Conservation (phyloP, 768 basidiomycete species). For the Cyclocybe aegerita region DNA sequence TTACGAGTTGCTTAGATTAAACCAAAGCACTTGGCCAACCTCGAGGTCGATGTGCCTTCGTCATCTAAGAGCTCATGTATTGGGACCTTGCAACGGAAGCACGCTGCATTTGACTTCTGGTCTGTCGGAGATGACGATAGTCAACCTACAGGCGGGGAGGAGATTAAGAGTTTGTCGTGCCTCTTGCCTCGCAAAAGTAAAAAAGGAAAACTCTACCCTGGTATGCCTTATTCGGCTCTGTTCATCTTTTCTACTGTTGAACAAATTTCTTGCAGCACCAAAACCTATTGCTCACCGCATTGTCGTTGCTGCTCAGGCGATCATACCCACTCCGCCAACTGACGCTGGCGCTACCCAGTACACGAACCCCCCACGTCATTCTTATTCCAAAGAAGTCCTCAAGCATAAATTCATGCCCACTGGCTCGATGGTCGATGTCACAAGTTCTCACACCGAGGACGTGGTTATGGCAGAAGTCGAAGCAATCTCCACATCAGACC, state of each 20-base stretch:
- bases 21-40: conserved; percentile 56
- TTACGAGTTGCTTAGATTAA: conserved; percentile 47
- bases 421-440: conserved; percentile 41
- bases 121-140: conserved; percentile 44
- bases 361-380: conserved; percentile 55
- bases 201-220: conserved; percentile 55
- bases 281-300: conserved; percentile 58
- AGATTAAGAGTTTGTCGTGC: conserved; percentile 58
- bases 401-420: conserved; percentile 66
- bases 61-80: conserved; percentile 39
- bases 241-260: neutral
- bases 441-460: conserved; percentile 16
- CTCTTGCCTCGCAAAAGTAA: conserved; percentile 65
- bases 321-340: conserved; percentile 31
- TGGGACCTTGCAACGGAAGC: conserved; percentile 54
- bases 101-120: conserved; percentile 65
- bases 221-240: conserved; percentile 31
- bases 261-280: conserved; percentile 43
- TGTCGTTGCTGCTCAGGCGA: conserved; percentile 52
- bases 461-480: conserved; percentile 24
- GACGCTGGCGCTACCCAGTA: conserved; percentile 17
- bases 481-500: conserved; percentile 2
- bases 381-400: conserved; percentile 58
- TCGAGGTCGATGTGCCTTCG: conserved; percentile 46
- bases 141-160: conserved; percentile 53